Evolutionary conservation across 2,329 filamentous ascomycete genomes (phyloP).

Genomic region (Parastagonospora avenae): DNA sequence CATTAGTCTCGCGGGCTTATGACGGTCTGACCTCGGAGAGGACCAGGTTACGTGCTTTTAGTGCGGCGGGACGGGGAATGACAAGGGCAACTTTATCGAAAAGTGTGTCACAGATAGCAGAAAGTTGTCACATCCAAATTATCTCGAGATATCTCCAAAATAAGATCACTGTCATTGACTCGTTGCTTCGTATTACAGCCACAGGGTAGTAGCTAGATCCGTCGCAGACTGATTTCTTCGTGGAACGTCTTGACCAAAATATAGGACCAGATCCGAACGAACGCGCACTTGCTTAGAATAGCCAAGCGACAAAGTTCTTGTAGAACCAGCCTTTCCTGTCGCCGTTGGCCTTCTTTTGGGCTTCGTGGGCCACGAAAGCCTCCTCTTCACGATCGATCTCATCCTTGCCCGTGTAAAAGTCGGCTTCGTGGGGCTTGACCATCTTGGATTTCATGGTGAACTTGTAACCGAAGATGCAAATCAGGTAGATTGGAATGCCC

Average conservation of each 20-base stretch:
- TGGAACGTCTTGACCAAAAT: background rate
- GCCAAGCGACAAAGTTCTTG: conserved; percentile 62
- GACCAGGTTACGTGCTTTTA: too few relatives aligned
- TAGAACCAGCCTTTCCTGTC: conserved; percentile 59
- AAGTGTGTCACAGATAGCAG: too few relatives aligned
- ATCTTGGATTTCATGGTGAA: conserved; percentile 32
- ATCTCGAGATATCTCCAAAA: too few relatives aligned
- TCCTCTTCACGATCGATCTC: conserved; percentile 74
- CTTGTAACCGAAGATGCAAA: conserved; percentile 65
- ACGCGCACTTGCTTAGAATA: conserved; percentile 55
- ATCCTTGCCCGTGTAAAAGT: conserved; percentile 75
- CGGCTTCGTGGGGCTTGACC: conserved; percentile 63
- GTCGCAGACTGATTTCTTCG: background rate
- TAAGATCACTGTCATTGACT: too few relatives aligned
- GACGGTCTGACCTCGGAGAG: too few relatives aligned
- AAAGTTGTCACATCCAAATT: too few relatives aligned
- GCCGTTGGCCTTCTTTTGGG: conserved; percentile 44
- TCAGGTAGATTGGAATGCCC: conserved; percentile 75
- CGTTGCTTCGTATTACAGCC: too few relatives aligned
- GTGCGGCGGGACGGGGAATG: too few relatives aligned
- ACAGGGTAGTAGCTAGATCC: too few relatives aligned
- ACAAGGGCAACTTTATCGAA: too few relatives aligned
- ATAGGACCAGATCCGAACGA: background rate
- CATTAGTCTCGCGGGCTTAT: too few relatives aligned
- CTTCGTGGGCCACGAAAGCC: conserved; percentile 66